These are phyloP conservation scores for Cinnamomum micranthum DNA, from an alignment of 164 flowering plant genomes.

Conservation along the genomic window DNA sequence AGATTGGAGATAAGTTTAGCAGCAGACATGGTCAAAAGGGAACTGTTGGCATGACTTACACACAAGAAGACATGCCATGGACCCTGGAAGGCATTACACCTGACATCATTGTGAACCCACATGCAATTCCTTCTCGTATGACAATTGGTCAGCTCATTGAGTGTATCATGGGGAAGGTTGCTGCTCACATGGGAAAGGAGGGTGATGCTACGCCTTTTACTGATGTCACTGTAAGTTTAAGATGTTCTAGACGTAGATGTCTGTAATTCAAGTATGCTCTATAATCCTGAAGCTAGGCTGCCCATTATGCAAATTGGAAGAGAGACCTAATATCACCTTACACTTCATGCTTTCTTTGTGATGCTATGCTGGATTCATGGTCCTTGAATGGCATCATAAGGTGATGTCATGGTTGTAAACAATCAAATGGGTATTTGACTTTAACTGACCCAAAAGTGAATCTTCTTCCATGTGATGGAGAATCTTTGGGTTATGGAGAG, in stretches of 20 bases:
- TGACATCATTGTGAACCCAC: conserved; percentile 61
- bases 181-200: conserved; percentile 93
- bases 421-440: neutral
- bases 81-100: conserved; percentile 13
- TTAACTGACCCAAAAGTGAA: neutral
- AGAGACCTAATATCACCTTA: no score
- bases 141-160: conserved; percentile 97
- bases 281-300: no score
- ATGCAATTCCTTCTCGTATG: conserved; percentile 99
- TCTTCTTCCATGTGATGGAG: neutral
- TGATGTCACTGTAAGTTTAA: conserved; percentile 79
- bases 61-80: conserved; percentile 16
- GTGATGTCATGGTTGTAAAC: no score
- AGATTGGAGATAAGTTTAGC: conserved; percentile 52
- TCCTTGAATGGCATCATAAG: no score
- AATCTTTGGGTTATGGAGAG: no score
- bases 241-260: neutral
- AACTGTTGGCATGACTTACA: conserved; percentile 13
- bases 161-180: conserved; percentile 98
- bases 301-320: no score
- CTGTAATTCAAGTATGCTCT: neutral
- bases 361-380: no score
- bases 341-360: no score
- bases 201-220: conserved; percentile 98
- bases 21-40: conserved; percentile 18